phyloP scores from a whole-genome alignment of 257 asterid genomes.

The Solanum verrucosum region DNA sequence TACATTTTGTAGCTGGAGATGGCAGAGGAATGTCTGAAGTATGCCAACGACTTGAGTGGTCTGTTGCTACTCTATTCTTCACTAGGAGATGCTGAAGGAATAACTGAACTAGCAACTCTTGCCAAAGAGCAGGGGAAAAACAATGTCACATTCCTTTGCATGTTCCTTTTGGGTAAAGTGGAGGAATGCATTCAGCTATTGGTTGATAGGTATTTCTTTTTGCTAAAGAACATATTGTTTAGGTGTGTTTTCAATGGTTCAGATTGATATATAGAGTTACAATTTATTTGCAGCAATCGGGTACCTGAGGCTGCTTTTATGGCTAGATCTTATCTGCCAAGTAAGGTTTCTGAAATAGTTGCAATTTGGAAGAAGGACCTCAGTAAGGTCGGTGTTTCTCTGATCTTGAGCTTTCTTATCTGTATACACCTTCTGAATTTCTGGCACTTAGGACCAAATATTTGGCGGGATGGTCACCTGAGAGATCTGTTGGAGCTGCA shows the following conservation, averaged over 20 bases:
- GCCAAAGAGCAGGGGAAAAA: constrained; percentile 92
- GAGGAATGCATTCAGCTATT: constrained; percentile 95
- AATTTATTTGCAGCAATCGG: constrained; percentile 67
- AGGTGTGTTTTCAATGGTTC: neutral
- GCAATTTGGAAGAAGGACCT: constrained; percentile 93
- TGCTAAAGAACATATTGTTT: neutral
- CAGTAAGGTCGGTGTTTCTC: constrained; percentile 44
- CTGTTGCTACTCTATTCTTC: constrained; percentile 82
- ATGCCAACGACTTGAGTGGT: constrained; percentile 95
- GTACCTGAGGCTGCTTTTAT: constrained; percentile 99
- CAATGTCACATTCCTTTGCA: constrained; percentile 89
- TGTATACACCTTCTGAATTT: neutral
- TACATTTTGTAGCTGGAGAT: constrained; percentile 60
- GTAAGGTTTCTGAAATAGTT: constrained; percentile 93
- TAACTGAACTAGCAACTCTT: constrained; percentile 56
- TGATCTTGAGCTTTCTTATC: neutral
- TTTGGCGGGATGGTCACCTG: neutral
- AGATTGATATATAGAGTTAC: neutral
- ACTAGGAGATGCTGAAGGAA: constrained; percentile 77
- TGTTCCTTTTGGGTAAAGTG: constrained; percentile 84
- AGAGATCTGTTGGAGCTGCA: neutral
- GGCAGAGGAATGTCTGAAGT: constrained; percentile 90
- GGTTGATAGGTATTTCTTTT: constrained; percentile 62
- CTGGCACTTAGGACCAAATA: neutral
- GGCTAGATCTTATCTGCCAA: constrained; percentile 98